Evolutionary conservation across 345 rosid genomes (phyloP).

Genomic region (Isatis tinctoria): DNA sequence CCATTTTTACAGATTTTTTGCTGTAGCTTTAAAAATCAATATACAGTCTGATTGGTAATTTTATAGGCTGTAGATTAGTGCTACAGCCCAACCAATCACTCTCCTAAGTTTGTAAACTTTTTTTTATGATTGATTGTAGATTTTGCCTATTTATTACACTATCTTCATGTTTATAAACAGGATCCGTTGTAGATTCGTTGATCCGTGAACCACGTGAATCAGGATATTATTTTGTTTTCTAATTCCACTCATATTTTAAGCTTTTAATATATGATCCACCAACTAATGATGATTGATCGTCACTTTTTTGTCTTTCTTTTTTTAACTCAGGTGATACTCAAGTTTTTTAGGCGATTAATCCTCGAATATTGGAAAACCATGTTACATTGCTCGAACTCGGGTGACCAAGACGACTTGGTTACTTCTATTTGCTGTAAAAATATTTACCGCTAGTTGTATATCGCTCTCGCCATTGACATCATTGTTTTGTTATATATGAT

Average conservation of each 20-base stretch:
- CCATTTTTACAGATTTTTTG: too few species aligned
- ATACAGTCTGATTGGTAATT: too few species aligned
- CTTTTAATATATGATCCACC: not conserved
- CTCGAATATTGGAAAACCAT: too few species aligned
- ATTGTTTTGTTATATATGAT: not conserved
- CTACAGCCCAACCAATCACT: too few species aligned
- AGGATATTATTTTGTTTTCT: not conserved
- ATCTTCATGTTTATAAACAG: not conserved
- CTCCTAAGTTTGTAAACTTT: not conserved
- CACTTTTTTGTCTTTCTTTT: too few species aligned
- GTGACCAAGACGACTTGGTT: too few species aligned
- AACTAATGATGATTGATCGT: not conserved
- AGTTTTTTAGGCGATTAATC: too few species aligned
- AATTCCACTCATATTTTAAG: not conserved
- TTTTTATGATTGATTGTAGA: not conserved
- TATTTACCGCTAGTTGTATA: not conserved
- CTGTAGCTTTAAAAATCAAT: too few species aligned
- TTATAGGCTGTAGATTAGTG: too few species aligned
- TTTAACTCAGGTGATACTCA: too few species aligned
- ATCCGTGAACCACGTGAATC: not conserved
- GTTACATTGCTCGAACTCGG: too few species aligned
- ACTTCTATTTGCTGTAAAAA: not conserved
- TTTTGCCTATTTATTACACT: too few species aligned
- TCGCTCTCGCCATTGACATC: not conserved
- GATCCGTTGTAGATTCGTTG: not conserved